A percentile compares a stretch with the other conserved stretches of the same genome.
These are phyloP conservation scores for Helichrysum umbraculigerum DNA, from an alignment of 129 eudicot genomes.

Conservation along the genomic window DNA sequence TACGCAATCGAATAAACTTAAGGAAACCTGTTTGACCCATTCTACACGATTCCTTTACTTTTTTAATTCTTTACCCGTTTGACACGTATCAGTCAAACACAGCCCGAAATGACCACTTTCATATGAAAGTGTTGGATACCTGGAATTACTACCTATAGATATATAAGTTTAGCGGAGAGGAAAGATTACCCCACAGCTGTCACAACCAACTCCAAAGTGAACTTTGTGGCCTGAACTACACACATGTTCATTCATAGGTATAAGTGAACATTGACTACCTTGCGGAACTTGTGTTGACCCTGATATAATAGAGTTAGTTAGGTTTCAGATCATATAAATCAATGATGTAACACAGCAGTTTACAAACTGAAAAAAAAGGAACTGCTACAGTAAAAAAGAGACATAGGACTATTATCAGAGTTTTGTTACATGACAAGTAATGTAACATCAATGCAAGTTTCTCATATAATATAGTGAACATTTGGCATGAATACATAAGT, in stretches of 20 bases:
- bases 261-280: constrained; percentile 24
- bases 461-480: not conserved
- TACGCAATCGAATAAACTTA: too few relatives aligned
- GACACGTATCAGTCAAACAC: too few relatives aligned
- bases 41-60: too few relatives aligned
- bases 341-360: not conserved
- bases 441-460: too few relatives aligned
- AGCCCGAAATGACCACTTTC: too few relatives aligned
- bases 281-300: constrained; percentile 27
- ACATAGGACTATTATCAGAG: too few relatives aligned
- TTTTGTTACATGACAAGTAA: too few relatives aligned
- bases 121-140: too few relatives aligned
- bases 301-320: constrained; percentile 2
- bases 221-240: constrained; percentile 31
- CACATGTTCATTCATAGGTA: constrained; percentile 17
- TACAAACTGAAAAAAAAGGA: not conserved
- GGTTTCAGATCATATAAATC: too few relatives aligned
- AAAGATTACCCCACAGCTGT: constrained; percentile 57
- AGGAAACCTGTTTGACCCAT: too few relatives aligned
- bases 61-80: too few relatives aligned
- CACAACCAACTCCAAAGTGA: constrained; percentile 62
- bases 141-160: not conserved
- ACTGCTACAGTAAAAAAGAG: not conserved
- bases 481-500: not conserved
- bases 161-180: constrained; percentile 7